These are phyloP conservation scores for Cicer cuneatum DNA, from an alignment of 306 rosid species.

Conservation along the genomic window DNA sequence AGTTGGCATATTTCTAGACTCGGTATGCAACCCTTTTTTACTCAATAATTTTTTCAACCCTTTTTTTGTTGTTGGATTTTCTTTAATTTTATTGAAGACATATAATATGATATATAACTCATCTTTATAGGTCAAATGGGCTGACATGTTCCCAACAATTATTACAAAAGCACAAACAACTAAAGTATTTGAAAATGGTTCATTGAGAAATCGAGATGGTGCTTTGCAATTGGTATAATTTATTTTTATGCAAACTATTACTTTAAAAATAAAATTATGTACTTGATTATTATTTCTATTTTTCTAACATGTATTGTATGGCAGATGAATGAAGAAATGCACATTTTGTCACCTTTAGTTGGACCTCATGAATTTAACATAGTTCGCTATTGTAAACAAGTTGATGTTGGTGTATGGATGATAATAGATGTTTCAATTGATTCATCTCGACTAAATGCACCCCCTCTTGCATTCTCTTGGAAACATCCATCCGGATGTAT, in stretches of 20 bases:
- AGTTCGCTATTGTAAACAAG: constrained; percentile 51
- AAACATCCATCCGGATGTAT: constrained; percentile 79
- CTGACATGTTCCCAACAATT: constrained; percentile 58
- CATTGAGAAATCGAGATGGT: constrained; percentile 53
- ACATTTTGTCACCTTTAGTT: constrained; percentile 71
- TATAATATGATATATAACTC: neutral
- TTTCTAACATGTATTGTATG: neutral
- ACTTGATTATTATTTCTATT: neutral
- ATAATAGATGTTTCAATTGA: constrained; percentile 66
- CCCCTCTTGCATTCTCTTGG: neutral
- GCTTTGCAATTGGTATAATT: constrained; percentile 67
- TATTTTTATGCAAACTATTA: neutral
- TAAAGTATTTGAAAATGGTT: constrained; percentile 59
- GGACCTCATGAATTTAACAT: constrained; percentile 59
- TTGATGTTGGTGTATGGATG: constrained; percentile 53
- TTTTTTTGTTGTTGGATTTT: too few species aligned
- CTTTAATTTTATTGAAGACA: neutral
- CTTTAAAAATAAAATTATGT: neutral
- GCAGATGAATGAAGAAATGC: constrained; percentile 79
- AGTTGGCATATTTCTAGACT: constrained; percentile 60
- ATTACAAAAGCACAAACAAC: constrained; percentile 57
- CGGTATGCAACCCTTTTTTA: constrained; percentile 46
- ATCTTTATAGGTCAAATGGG: constrained; percentile 15
- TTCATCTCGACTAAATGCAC: neutral
- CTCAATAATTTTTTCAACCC: too few species aligned